Percentiles rank a stretch among this genome's conserved stretches.
These are phyloP conservation scores for Coemansia sp. DNA, from an alignment of 192 early-diverging fungal species.

Conservation along the genomic window DNA sequence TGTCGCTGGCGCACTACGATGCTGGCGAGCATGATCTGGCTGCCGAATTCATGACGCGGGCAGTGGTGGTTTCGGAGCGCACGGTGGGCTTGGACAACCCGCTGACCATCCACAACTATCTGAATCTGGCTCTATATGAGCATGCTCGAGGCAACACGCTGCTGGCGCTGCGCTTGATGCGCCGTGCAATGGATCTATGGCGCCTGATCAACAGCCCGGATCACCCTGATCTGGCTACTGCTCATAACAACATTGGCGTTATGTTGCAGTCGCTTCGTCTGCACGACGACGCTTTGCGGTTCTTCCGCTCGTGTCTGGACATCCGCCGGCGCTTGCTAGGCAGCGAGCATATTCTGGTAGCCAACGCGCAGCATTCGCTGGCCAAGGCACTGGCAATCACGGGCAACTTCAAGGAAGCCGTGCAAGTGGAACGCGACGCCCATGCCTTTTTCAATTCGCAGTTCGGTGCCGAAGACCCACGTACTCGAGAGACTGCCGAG, in stretches of 20 bases:
- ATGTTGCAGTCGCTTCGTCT: conserved; percentile 72
- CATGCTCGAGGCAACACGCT: conserved; percentile 67
- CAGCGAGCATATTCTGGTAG: conserved; percentile 66
- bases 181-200: conserved; percentile 81
- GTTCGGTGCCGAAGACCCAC: conserved; percentile 70
- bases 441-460: conserved; percentile 59
- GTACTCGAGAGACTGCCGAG: conserved; percentile 65
- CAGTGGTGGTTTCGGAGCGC: conserved; percentile 82
- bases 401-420: conserved; percentile 73
- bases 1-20: conserved; percentile 83
- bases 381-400: conserved; percentile 71
- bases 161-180: conserved; percentile 70
- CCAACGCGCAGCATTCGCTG: conserved; percentile 68
- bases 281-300: conserved; percentile 59
- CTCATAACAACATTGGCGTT: conserved; percentile 63
- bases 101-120: conserved; percentile 85
- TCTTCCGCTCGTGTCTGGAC: conserved; percentile 68
- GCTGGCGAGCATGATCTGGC: conserved; percentile 67
- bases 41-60: conserved; percentile 63
- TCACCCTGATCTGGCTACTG: conserved; percentile 86
- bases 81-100: conserved; percentile 81
- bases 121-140: conserved; percentile 91
- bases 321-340: conserved; percentile 68
- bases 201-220: conserved; percentile 69
- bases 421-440: conserved; percentile 67